These are phyloP conservation scores for Fusarium mangiferae DNA, from an alignment of 2,329 filamentous ascomycete species.

Conservation along the genomic window DNA sequence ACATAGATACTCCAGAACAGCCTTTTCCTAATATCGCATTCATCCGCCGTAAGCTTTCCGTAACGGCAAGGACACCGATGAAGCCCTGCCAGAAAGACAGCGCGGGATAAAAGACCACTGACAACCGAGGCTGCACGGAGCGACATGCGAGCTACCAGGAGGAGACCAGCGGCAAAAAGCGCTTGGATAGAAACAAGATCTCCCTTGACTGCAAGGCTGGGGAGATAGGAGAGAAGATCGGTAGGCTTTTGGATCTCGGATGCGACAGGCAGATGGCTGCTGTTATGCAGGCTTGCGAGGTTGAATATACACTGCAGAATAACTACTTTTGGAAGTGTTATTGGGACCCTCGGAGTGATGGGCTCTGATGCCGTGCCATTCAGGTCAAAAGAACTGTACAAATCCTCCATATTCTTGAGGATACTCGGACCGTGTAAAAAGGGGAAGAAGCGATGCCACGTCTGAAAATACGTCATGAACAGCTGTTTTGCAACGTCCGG, in stretches of 20 bases:
- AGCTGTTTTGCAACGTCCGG: neutral
- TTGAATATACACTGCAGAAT: neutral
- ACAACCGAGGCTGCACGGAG: neutral
- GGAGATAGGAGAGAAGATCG: neutral
- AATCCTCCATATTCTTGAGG: neutral
- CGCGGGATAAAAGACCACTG: neutral
- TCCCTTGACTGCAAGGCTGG: neutral
- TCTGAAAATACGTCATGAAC: neutral
- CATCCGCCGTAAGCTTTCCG: neutral
- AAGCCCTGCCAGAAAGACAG: neutral
- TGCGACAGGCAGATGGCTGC: neutral
- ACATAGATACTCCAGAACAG: neutral
- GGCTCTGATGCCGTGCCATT: neutral
- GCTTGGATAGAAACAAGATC: neutral
- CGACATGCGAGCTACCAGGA: neutral
- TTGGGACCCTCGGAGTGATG: too few species aligned
- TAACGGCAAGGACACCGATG: neutral
- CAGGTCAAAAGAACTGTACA: neutral
- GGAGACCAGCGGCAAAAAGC: neutral
- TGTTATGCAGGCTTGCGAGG: neutral
- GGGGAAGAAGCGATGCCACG: neutral
- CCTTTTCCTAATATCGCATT: neutral
- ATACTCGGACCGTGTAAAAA: neutral
- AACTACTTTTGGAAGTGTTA: neutral
- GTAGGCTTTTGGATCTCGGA: neutral